These are phyloP conservation scores for Hortaea sp. DNA, from an alignment of 2,329 filamentous ascomycete genomes.

Conservation along the genomic window DNA sequence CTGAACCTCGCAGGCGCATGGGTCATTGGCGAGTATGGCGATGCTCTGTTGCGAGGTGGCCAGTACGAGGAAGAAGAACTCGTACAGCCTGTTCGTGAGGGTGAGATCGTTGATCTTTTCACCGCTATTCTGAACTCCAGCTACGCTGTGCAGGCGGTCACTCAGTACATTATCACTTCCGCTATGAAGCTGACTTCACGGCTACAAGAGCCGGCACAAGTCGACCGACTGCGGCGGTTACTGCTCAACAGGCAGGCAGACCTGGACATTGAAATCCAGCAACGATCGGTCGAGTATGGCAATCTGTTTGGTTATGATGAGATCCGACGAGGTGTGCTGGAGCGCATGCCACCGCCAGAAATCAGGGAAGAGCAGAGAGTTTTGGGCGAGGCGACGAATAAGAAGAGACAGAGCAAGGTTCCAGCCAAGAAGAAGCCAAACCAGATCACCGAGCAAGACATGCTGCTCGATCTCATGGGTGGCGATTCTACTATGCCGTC, in stretches of 20 bases:
- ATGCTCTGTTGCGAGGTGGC: conserved; percentile 76
- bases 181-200: conserved; percentile 91
- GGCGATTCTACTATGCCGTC: conserved; percentile 56
- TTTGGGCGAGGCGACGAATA: conserved; percentile 61
- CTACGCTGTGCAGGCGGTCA: conserved; percentile 82
- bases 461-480: conserved; percentile 87
- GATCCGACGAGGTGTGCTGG: conserved; percentile 78
- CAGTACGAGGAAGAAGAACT: conserved; percentile 92
- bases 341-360: conserved; percentile 96
- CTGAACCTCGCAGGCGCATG: conserved; percentile 86
- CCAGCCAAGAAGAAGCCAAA: conserved; percentile 67
- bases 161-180: conserved; percentile 91
- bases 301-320: conserved; percentile 89
- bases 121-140: conserved; percentile 85
- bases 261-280: conserved; percentile 89
- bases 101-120: conserved; percentile 88
- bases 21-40: conserved; percentile 96
- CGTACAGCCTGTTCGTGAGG: conserved; percentile 71
- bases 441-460: conserved; percentile 82
- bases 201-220: conserved; percentile 70
- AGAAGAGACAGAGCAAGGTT: conserved; percentile 40
- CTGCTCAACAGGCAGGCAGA: conserved; percentile 72
- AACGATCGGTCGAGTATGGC: conserved; percentile 87
- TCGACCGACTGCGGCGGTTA: conserved; percentile 73
- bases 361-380: conserved; percentile 93